phyloP scores from a whole-genome alignment of 805 yeast species.

The Nakazawaea peltata region DNA sequence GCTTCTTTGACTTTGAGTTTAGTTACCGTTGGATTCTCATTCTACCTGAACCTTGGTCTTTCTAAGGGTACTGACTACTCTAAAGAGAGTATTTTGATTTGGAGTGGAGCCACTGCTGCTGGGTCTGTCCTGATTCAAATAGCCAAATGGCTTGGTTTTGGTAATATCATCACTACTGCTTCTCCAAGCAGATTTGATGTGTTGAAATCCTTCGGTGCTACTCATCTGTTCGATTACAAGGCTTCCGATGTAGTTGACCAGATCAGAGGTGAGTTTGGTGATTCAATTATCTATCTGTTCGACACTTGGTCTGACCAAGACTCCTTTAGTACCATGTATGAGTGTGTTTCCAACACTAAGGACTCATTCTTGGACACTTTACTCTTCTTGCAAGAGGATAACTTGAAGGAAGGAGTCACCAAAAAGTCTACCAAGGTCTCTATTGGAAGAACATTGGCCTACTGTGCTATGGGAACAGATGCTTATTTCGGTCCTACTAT shows the following conservation, averaged over 20 bases:
- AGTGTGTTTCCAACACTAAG: conserved; percentile 23
- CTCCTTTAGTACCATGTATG: conserved; percentile 21
- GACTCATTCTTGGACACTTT: conserved; percentile 29
- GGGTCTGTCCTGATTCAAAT: conserved; percentile 54
- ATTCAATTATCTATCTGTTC: conserved; percentile 21
- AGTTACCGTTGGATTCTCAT: conserved; percentile 41
- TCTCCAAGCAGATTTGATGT: conserved; percentile 17
- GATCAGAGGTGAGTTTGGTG: conserved; percentile 21
- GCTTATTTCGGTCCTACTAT: neutral
- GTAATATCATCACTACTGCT: conserved; percentile 23
- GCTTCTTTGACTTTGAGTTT: conserved; percentile 49
- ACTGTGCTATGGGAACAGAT: neutral
- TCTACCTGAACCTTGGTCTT: conserved; percentile 35
- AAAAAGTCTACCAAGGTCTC: neutral
- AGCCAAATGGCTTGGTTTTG: conserved; percentile 35
- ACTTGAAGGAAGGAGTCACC: too few relatives aligned
- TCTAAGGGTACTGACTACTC: conserved; percentile 17
- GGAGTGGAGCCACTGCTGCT: conserved; percentile 67
- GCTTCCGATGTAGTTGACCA: conserved; percentile 21
- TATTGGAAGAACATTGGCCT: neutral
- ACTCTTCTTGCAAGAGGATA: too few relatives aligned
- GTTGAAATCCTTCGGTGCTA: conserved; percentile 25
- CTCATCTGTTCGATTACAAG: conserved; percentile 25
- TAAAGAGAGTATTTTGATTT: conserved; percentile 36
- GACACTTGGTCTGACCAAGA: conserved; percentile 22